Evolutionary conservation across 768 basidiomycete genomes (phyloP).

Genomic region (Rhodocollybia butyracea): DNA sequence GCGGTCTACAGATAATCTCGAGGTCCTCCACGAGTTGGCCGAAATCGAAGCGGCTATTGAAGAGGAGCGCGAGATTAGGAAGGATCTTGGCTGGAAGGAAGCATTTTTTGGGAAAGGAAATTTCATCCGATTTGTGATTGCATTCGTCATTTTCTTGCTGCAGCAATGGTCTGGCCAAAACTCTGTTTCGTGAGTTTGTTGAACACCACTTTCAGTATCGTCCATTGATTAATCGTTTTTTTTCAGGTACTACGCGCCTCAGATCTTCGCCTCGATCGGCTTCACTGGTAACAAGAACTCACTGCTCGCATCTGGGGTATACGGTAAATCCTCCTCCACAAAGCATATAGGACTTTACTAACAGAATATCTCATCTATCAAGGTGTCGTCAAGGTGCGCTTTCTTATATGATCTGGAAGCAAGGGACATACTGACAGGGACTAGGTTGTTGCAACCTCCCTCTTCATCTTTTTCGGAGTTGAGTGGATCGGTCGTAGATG

Average conservation of each 20-base stretch:
- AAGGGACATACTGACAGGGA: constrained; percentile 30
- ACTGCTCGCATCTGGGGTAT: constrained; percentile 71
- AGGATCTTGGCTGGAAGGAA: constrained; percentile 44
- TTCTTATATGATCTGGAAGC: no score
- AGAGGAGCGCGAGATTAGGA: constrained; percentile 49
- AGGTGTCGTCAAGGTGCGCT: constrained; percentile 2
- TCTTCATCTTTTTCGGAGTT: constrained; percentile 70
- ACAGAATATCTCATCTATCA: no score
- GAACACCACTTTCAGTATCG: neutral
- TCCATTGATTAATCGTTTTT: neutral
- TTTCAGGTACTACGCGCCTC: constrained; percentile 67
- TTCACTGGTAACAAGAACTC: constrained; percentile 56
- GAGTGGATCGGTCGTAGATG: constrained; percentile 60
- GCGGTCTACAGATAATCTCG: constrained; percentile 23
- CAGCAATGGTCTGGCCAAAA: constrained; percentile 68
- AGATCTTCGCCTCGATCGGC: constrained; percentile 73
- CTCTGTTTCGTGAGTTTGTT: constrained; percentile 33
- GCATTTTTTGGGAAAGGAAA: constrained; percentile 61
- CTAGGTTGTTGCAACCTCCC: constrained; percentile 61
- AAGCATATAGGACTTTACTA: no score
- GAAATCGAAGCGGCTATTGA: constrained; percentile 61
- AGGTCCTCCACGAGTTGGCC: constrained; percentile 39
- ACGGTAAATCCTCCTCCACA: no score
- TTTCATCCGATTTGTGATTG: constrained; percentile 57
- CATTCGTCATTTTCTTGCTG: constrained; percentile 52